These are phyloP conservation scores for Lasiosphaeria hispida DNA, from an alignment of 495 filamentous ascomycete genomes.

Conservation along the genomic window DNA sequence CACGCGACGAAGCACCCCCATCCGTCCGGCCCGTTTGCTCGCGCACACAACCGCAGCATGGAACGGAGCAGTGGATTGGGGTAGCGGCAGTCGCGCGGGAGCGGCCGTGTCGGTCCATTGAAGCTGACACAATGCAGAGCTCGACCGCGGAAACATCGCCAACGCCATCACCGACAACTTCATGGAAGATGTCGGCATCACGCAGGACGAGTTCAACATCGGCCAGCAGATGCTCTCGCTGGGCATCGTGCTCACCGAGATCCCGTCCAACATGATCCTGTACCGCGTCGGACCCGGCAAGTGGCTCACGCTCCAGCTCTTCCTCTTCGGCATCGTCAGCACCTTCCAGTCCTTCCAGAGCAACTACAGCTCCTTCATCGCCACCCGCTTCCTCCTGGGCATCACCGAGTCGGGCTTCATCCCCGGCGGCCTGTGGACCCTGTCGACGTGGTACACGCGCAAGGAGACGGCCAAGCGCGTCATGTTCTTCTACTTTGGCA, in stretches of 20 bases:
- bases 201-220: constrained; percentile 57
- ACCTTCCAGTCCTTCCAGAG: constrained; percentile 59
- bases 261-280: constrained; percentile 57
- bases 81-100: no score
- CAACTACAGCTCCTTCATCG: constrained; percentile 47
- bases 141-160: constrained; percentile 30
- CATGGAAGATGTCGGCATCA: constrained; percentile 52
- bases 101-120: no score
- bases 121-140: constrained; percentile 43
- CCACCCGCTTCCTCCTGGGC: constrained; percentile 52
- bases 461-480: constrained; percentile 56
- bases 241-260: constrained; percentile 58
- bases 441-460: constrained; percentile 61
- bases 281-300: constrained; percentile 55
- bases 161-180: constrained; percentile 39
- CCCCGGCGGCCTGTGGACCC: constrained; percentile 58
- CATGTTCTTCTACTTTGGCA: constrained; percentile 57
- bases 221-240: constrained; percentile 55
- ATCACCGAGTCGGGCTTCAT: constrained; percentile 58
- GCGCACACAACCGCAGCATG: no score
- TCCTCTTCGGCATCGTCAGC: constrained; percentile 56
- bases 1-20: no score
- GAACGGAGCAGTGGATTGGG: no score
- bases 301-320: constrained; percentile 58
- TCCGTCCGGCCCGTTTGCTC: no score